Evolutionary conservation across 176 grass and related monocot species (phyloP), one percentile per base, ranked within the genome.

Genomic region (Eremochloa ophiuroides): DNA sequence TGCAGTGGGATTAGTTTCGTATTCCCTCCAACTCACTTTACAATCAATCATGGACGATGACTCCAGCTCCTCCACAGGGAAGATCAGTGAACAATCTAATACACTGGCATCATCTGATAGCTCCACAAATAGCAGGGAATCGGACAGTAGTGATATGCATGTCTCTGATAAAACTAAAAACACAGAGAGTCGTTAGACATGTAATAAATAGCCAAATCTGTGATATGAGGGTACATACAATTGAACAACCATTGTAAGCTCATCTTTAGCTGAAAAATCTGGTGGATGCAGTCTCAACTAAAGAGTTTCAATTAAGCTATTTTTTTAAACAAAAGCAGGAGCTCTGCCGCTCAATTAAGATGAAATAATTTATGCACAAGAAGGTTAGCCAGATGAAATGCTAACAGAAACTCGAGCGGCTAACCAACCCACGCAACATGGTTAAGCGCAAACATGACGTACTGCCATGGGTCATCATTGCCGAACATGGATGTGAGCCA

Each of bases 11-110:
- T 93, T 98, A 79, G 55, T 89, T 30, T 80, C 93, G 55, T 98
- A 94, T 48, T 86, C 90, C 29, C 61, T 92, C 73, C 95, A 98
- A 64, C 92, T 98, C 69, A 85, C 90, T 75, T 75, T 97, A 63
- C 83, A 83, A 51, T 90, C 89, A 37, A 61, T 85, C 85, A 83
- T 77, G 67, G 87, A 86, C 10, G 78, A 85, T 6, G 73, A 89
- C 34, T 73, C 87, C 41, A 74, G 72, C 40, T 56, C 90, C 15
- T 27, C 84, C 18, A 50, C 80, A 17, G 81, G 74, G 35, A 84
- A 95, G 74, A 75, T 89, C 65, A 75, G 16, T 12, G 88, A 87
- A 60, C 74, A 88, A 55, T 68, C 84, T 4, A 95, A 82, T 39
- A 87, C 71, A 26, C 18, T 33, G 70, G 71, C 85, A 60, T 69